A percentile compares a stretch with the other conserved stretches of the same genome.
Conservation (phyloP, 2,329 filamentous ascomycete species). For the Paecilomyces niveus region DNA sequence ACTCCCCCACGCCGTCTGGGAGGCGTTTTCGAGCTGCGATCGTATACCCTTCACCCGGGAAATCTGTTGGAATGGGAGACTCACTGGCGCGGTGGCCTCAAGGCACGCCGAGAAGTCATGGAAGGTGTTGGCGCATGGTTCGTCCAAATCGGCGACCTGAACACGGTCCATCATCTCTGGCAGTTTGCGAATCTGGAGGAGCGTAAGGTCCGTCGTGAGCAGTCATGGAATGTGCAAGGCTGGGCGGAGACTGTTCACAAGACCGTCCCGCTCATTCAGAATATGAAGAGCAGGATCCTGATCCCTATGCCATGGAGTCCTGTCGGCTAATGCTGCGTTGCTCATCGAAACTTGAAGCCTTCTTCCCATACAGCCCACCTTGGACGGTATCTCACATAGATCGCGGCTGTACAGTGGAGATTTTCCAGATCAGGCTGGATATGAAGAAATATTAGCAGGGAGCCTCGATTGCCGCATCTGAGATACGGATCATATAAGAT, state of each 20-base stretch:
- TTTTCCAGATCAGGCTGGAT: background rate
- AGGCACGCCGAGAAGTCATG: slow-evolving; percentile 92
- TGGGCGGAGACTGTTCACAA: slow-evolving; percentile 98
- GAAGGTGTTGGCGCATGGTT: slow-evolving; percentile 98
- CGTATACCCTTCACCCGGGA: slow-evolving; percentile 91
- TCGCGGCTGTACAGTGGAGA: background rate
- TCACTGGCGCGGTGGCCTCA: slow-evolving; percentile 89
- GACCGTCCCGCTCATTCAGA: slow-evolving; percentile 93
- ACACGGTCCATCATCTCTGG: slow-evolving; percentile 97
- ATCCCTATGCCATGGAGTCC: slow-evolving; percentile 96
- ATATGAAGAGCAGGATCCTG: slow-evolving; percentile 89
- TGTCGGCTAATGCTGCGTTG: slow-evolving; percentile 54
- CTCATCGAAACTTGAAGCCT: background rate
- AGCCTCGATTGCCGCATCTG: background rate
- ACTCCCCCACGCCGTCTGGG: slow-evolving; percentile 82
- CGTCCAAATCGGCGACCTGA: slow-evolving; percentile 93
- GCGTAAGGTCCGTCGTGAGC: slow-evolving; percentile 78
- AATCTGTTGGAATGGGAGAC: slow-evolving; percentile 98
- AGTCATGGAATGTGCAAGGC: slow-evolving; percentile 90
- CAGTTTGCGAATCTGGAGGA: slow-evolving; percentile 97
- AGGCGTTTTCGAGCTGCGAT: slow-evolving; percentile 90
- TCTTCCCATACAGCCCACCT: background rate
- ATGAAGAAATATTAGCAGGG: background rate
- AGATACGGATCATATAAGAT: background rate
- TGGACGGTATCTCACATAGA: background rate